phyloP scores from a whole-genome alignment of 2,329 filamentous ascomycete genomes.

The Fusarium sarcochroum region DNA sequence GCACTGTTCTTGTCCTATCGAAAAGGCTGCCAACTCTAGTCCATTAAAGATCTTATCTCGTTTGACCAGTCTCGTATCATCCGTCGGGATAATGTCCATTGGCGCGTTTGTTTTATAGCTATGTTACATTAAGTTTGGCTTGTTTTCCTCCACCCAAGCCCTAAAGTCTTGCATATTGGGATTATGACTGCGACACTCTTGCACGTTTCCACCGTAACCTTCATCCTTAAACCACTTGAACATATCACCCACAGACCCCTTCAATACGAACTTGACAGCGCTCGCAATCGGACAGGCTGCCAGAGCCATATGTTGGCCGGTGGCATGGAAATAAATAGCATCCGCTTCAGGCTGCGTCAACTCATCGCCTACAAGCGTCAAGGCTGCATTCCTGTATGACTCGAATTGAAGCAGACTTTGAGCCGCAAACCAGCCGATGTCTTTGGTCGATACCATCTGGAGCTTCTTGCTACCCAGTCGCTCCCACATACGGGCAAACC shows the following conservation, averaged over 20 bases:
- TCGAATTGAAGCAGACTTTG: slow-evolving; percentile 54
- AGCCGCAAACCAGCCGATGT: slow-evolving; percentile 60
- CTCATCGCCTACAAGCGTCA: slow-evolving; percentile 38
- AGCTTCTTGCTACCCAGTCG: slow-evolving; percentile 44
- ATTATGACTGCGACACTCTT: slow-evolving; percentile 11
- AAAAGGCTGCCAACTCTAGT: too few relatives aligned
- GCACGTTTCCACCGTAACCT: slow-evolving; percentile 36
- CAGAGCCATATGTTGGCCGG: slow-evolving; percentile 13
- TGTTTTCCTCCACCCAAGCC: slow-evolving; percentile 16
- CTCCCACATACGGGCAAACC: slow-evolving; percentile 50
- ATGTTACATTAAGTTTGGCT: background rate
- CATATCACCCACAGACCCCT: slow-evolving; percentile 27
- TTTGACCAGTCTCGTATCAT: too few relatives aligned
- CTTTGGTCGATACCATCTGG: slow-evolving; percentile 55
- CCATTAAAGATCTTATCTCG: too few relatives aligned
- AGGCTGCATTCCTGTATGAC: slow-evolving; percentile 29
- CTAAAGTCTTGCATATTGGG: slow-evolving; percentile 24
- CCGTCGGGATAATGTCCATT: too few relatives aligned
- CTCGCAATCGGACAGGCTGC: slow-evolving; percentile 27
- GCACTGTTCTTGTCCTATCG: too few relatives aligned
- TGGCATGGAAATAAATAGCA: slow-evolving; percentile 15
- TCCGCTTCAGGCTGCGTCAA: slow-evolving; percentile 32
- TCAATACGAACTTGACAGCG: slow-evolving; percentile 29
- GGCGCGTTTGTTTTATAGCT: too few relatives aligned
- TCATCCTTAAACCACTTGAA: slow-evolving; percentile 35